Base-by-base conservation (phyloP, 2,329 filamentous ascomycete genomes). In the Sporothrix globosa region DNA sequence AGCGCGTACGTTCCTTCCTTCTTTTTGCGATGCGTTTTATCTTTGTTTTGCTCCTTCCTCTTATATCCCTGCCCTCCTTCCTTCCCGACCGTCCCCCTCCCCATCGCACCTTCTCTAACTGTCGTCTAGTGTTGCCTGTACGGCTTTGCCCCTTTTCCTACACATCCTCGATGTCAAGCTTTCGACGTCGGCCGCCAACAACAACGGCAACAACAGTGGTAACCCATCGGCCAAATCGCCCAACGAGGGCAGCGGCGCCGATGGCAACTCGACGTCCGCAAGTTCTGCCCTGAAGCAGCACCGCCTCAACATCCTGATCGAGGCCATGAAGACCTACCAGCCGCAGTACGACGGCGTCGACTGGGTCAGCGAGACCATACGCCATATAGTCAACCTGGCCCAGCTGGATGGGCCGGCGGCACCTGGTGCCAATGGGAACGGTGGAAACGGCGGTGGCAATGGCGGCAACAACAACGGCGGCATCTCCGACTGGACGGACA, bases 201-300 rank as follows among this genome's bases (percentile, higher is more conserved):
- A 41, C 13, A 27, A 10, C 19, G 27, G 19, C 66, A 39, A 19
- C 44, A 10, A 10, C 68, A 19, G 19, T 50, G 44, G 24, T 53
- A 13, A 50, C 27, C 11, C 41, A 10, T 27, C 39, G 4, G 60
- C 27, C 44, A 53, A 24, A 19, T 53, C 70, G 21, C 41, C 58
- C 21, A 44, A 46, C 21, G 52, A 67, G 24, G 50, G 30, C 48
- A 34, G 27, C 27, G n/a, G 34, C 9, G 46, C 19, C 53, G 41
- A n/a, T n/a, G 52, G 54, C 67, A 11, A 30, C 44, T 39, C 60
- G 21, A 48, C 60, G 13, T 44, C 48, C 2, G 60, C 78, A 14
- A 78, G 80, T 21, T 76, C 79, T 0, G 79, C 78, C 2, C 75
- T 81, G 4, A 83, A 83, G 72, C 81, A 82, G 72, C 80, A 82